Evolutionary conservation across 1,284 basidiomycete species (phyloP), one percentile per base, ranked within the genome.

Genomic region (Phylloporus sp.): DNA sequence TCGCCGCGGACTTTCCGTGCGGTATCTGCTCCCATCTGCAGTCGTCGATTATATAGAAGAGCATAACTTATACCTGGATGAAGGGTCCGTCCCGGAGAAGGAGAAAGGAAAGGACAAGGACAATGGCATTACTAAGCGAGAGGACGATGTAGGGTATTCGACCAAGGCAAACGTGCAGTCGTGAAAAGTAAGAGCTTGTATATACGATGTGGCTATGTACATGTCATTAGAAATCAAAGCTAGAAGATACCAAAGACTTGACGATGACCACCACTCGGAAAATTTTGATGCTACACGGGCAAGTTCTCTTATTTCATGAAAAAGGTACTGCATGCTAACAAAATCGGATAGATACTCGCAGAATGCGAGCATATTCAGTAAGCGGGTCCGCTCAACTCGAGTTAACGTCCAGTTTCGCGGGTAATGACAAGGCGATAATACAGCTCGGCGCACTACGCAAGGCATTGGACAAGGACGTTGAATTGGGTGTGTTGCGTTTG

Each of bases 31-130:
- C 60, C 97, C 97, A 5, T 89, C 93, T 69, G 89, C 91, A 61
- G 97, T 99, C 66, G 96, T 98, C 68, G 92, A 97, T 74, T 99
- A 99, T 79, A 99, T 99, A 81, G 93, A 97, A 75, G 83, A 91
- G 74, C 84, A 96, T 74, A 86, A 89, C 41, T 83, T 94, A 68
- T 94, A 94, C 74, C 83, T 85, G 66, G 92, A 94, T 61, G 92
- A 93, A 56, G 82, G 82, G 41, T 71, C 84, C 8, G 71, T 56
- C 53, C 64, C 74, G 20, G 82, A 82, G 66, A 81, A 81, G 72
- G 84, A 82, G 47, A 84, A 83, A 64, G 85, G 81, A 52, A 83
- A 85, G 73, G 86, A 82, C 57, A 80, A 74, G 75, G 81, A 80
- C 35, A 65, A 20, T 10, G 39, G 69, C 41, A 41, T 60, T 12